phyloP scores from a whole-genome alignment of 23 red algal species.

The Gracilariopsis chorda region DNA sequence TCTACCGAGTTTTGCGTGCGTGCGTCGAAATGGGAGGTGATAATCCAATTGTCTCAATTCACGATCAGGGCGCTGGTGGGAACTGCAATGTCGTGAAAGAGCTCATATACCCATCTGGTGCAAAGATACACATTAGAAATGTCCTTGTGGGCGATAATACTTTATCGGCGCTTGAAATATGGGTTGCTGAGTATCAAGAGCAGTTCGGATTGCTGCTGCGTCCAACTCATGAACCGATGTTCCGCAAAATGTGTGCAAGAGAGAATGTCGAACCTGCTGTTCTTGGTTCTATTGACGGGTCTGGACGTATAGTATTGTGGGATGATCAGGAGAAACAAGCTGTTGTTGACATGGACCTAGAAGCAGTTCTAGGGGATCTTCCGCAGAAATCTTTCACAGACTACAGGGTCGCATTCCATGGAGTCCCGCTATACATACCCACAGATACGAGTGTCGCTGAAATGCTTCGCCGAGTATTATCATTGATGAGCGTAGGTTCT shows the following conservation, averaged over 20 bases:
- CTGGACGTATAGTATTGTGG: constrained; percentile 86
- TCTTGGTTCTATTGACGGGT: constrained; percentile 90
- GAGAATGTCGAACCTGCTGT: constrained; percentile 83
- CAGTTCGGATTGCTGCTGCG: constrained; percentile 94
- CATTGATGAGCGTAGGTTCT: constrained; percentile 80
- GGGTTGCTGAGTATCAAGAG: constrained; percentile 99
- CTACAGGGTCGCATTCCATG: constrained; percentile 3
- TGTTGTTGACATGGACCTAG: constrained; percentile 94
- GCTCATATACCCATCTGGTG: constrained; percentile 93
- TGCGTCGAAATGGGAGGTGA: constrained; percentile 93
- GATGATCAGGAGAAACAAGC: constrained; percentile 56
- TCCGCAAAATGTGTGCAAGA: constrained; percentile 73
- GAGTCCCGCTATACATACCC: constrained; percentile 11
- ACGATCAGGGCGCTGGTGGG: constrained; percentile 99
- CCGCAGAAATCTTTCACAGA: constrained; percentile 92
- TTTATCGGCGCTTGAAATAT: constrained; percentile 97
- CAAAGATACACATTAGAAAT: constrained; percentile 88
- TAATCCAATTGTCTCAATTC: constrained; percentile 95
- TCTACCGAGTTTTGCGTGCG: constrained; percentile 88
- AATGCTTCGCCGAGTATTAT: constrained; percentile 68
- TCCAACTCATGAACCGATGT: constrained; percentile 66
- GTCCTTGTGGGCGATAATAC: constrained; percentile 83
- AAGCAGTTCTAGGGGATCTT: constrained; percentile 89
- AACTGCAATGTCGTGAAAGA: constrained; percentile 99
- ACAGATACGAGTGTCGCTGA: not conserved